Evolutionary conservation across 148 eudicot genomes (phyloP).

Genomic region (Rheum nobile): DNA sequence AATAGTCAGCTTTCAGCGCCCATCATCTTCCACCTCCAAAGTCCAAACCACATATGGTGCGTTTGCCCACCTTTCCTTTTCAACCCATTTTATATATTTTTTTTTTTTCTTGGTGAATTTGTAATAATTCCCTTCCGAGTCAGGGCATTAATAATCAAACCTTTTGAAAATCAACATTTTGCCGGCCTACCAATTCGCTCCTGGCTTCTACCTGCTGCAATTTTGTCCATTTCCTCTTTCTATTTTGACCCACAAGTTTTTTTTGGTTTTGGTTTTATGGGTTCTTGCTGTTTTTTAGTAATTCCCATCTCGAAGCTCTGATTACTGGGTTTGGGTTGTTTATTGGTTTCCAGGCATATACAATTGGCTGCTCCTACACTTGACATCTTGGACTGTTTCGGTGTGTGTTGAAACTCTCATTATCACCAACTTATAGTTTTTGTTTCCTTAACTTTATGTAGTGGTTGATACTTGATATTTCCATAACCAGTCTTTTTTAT

Average conservation of each 20-base stretch:
- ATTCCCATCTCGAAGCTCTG: background rate
- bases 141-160: background rate
- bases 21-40: background rate
- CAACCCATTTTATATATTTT: background rate
- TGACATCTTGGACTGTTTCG: background rate
- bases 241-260: background rate
- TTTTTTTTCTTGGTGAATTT: background rate
- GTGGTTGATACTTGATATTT: background rate
- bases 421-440: no score
- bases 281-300: background rate
- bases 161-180: background rate
- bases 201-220: background rate
- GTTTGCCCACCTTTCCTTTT: background rate
- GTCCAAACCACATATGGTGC: constrained; percentile 4
- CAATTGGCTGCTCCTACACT: background rate
- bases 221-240: background rate
- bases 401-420: background rate
- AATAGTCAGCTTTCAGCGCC: background rate
- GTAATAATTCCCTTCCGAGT: background rate
- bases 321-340: background rate
- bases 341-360: background rate
- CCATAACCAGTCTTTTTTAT: background rate
- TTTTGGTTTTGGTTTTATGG: background rate
- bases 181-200: background rate
- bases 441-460: background rate